A percentile compares a stretch with the other conserved stretches of the same genome.
Conservation (phyloP, 2,329 filamentous ascomycete species). For the Hypoxylon sp. region DNA sequence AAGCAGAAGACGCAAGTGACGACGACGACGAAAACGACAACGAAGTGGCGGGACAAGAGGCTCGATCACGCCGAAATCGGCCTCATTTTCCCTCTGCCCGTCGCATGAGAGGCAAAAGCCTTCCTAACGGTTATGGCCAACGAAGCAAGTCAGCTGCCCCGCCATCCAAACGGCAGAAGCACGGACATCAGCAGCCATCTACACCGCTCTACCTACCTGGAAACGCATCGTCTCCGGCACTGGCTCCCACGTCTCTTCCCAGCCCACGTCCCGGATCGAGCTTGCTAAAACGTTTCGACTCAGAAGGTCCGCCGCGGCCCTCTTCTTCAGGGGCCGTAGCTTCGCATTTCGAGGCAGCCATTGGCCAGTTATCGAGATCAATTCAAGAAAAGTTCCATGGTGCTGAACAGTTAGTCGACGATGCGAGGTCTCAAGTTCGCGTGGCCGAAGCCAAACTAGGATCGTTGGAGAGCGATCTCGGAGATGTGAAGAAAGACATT, state of each 20-base stretch:
- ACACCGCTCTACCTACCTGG: conserved; percentile 1
- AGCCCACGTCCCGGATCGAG: not conserved
- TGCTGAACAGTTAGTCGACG: conserved; percentile 5
- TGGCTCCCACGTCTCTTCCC: not conserved
- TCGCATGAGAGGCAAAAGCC: not conserved
- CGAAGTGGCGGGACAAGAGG: not conserved
- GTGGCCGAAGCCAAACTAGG: not conserved
- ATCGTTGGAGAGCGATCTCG: conserved; percentile 1
- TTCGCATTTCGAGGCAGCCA: conserved; percentile 3
- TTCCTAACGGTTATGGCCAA: not conserved
- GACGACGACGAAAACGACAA: not conserved
- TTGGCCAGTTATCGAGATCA: conserved; percentile 1
- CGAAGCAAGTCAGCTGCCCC: not conserved
- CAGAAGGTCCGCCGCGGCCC: not conserved
- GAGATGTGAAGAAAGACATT: not conserved
- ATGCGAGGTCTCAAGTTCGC: conserved; percentile 5
- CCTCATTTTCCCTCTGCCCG: not conserved
- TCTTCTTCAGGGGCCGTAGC: conserved; percentile 8
- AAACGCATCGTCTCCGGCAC: conserved; percentile 3
- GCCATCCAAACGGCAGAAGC: conserved; percentile 9
- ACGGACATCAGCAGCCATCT: conserved; percentile 3
- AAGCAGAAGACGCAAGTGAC: not conserved
- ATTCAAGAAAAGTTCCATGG: conserved; percentile 9
- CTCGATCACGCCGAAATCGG: not conserved
- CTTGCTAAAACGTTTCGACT: not conserved